Evolutionary conservation across 306 rosid species (phyloP).

Genomic region (Sophora flavescens): DNA sequence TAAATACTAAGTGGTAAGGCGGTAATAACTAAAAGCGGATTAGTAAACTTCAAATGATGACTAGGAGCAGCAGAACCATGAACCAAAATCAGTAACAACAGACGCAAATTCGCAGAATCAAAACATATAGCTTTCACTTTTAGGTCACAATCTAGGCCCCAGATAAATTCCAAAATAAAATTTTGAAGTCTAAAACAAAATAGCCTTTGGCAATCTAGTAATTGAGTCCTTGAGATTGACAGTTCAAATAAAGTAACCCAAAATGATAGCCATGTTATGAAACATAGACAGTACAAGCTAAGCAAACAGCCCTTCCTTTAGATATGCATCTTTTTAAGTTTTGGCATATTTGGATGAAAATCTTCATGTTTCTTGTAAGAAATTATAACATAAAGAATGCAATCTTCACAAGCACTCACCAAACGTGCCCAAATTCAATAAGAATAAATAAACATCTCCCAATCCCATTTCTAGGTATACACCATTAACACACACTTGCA

Average conservation of each 20-base stretch:
- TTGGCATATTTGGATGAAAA: slow-evolving; percentile 11
- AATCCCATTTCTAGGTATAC: background rate
- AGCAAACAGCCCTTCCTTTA: background rate
- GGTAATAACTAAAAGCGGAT: background rate
- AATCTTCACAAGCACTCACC: background rate
- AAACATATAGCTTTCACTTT: background rate
- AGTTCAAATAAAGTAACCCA: slow-evolving; percentile 8
- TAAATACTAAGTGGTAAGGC: background rate
- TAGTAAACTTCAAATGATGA: background rate
- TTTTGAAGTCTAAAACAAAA: background rate
- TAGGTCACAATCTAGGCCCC: background rate
- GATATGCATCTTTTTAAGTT: background rate
- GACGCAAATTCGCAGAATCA: slow-evolving; percentile 21
- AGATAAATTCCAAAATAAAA: background rate
- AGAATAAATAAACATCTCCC: slow-evolving; percentile 2
- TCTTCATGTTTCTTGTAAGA: slow-evolving; percentile 13
- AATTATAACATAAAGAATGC: background rate
- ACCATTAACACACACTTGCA: background rate
- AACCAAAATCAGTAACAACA: background rate
- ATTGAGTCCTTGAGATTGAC: background rate
- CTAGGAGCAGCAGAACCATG: slow-evolving; percentile 13
- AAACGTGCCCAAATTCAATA: slow-evolving; percentile 9
- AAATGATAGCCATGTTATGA: slow-evolving; percentile 8
- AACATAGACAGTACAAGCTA: background rate
- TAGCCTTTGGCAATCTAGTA: background rate